Conservation (phyloP, 352 stramenopile genomes). For the Bremia lactucae region DNA sequence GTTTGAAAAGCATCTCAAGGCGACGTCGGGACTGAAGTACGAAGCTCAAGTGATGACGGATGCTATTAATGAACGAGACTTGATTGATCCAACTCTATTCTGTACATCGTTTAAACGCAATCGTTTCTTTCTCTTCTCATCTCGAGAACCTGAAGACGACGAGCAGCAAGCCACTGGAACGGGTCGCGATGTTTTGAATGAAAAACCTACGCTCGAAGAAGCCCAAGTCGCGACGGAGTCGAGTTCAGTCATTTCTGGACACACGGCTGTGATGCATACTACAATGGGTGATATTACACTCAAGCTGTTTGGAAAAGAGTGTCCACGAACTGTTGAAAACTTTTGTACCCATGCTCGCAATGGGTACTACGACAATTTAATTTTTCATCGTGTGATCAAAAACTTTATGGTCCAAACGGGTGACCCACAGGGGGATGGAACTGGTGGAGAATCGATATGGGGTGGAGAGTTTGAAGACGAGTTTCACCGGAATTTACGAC, state of each 20-base stretch:
- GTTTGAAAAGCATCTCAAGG: conserved; percentile 79
- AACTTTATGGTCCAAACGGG: conserved; percentile 97
- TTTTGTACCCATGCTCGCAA: conserved; percentile 93
- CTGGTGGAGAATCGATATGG: conserved; percentile 98
- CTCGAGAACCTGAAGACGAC: conserved; percentile 85
- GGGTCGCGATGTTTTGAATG: conserved; percentile 95
- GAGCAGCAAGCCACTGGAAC: conserved; percentile 43
- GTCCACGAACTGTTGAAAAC: conserved; percentile 94
- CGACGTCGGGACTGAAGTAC: conserved; percentile 35
- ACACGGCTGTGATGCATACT: conserved; percentile 91
- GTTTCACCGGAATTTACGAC: conserved; percentile 89
- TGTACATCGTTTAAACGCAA: conserved; percentile 83
- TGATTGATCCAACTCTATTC: conserved; percentile 82
- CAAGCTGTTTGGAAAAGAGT: conserved; percentile 93
- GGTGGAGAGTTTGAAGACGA: conserved; percentile 99
- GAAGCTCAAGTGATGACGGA: conserved; percentile 58
- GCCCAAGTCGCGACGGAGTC: conserved; percentile 76
- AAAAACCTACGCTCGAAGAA: conserved; percentile 94
- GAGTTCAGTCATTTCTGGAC: conserved; percentile 45
- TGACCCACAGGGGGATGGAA: conserved; percentile 95
- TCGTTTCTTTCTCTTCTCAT: conserved; percentile 96
- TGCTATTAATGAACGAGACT: conserved; percentile 19
- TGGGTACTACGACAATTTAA: conserved; percentile 98
- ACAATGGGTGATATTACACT: conserved; percentile 98
- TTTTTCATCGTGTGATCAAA: conserved; percentile 99